Evolutionary conservation across 352 stramenopile genomes (phyloP).

Genomic region (Aphanomyces euteiches): DNA sequence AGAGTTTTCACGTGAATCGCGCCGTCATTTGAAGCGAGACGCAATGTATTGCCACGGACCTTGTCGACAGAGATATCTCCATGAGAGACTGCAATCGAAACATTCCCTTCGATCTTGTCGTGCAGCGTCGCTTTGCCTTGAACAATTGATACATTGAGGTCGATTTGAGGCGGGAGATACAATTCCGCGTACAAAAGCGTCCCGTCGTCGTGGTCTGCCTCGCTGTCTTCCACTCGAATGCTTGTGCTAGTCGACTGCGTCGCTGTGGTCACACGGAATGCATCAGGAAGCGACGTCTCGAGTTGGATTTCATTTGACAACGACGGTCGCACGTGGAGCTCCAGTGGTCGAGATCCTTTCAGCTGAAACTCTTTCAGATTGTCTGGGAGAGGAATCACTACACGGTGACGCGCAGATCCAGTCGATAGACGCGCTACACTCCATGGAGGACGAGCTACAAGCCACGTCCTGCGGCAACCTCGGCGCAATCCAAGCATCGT

Average conservation of each 20-base stretch:
- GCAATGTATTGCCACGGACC: slow-evolving; percentile 52
- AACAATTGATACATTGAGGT: slow-evolving; percentile 50
- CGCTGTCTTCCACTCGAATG: slow-evolving; percentile 10
- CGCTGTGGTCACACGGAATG: slow-evolving; percentile 1
- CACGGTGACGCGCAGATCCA: not conserved
- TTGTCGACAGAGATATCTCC: slow-evolving; percentile 63
- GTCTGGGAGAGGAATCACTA: not conserved
- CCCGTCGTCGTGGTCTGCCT: not conserved
- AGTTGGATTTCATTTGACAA: slow-evolving; percentile 12
- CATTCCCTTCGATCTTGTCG: slow-evolving; percentile 72
- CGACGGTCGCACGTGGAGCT: slow-evolving; percentile 20
- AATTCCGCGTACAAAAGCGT: slow-evolving; percentile 23
- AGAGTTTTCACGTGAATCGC: slow-evolving; percentile 44
- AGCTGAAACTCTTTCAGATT: slow-evolving; percentile 19
- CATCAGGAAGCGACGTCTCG: not conserved
- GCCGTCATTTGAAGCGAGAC: slow-evolving; percentile 62
- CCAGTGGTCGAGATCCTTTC: slow-evolving; percentile 13
- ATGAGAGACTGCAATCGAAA: slow-evolving; percentile 53
- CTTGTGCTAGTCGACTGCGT: not conserved
- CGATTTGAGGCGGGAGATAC: slow-evolving; percentile 38
- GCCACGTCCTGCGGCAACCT: no score
- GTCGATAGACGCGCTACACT: not conserved
- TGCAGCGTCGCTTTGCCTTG: slow-evolving; percentile 44
- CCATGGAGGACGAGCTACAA: not conserved
- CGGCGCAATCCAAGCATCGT: no score